Percentiles rank a stretch among this genome's conserved stretches.
Conservation (phyloP, 108 stramenopile genomes). For the Nitzschia sp. region DNA sequence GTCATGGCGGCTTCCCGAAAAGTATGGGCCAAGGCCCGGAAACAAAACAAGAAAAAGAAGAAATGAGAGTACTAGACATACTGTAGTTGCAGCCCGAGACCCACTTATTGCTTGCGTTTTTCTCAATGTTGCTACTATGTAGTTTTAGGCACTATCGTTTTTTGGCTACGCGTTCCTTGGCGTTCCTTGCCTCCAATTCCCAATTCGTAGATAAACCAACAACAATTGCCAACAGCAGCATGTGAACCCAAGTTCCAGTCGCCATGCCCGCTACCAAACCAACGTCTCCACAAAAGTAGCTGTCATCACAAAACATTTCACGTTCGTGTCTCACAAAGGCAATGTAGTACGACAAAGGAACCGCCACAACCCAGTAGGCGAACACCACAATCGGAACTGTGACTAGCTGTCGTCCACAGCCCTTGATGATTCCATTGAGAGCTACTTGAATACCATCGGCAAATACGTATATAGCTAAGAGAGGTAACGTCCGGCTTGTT, state of each 20-base stretch:
- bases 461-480: constrained; percentile 58
- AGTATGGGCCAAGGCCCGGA: constrained; percentile 25
- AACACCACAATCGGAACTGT: constrained; percentile 56
- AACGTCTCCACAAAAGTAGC: constrained; percentile 57
- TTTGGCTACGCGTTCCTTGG: constrained; percentile 21
- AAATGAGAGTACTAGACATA: not conserved
- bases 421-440: constrained; percentile 64
- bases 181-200: constrained; percentile 39
- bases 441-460: constrained; percentile 68
- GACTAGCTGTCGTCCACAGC: constrained; percentile 59
- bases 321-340: constrained; percentile 41
- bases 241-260: constrained; percentile 66
- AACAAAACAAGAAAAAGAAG: constrained; percentile 17
- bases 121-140: not conserved
- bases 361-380: constrained; percentile 64
- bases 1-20: constrained; percentile 41
- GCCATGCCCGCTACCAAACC: constrained; percentile 64
- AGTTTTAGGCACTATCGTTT: not conserved
- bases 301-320: constrained; percentile 18
- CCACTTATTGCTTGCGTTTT: no score
- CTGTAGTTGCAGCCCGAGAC: no score
- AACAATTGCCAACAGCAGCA: constrained; percentile 45
- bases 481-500: constrained; percentile 50
- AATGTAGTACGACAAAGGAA: constrained; percentile 62
- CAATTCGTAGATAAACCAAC: constrained; percentile 40